Evolutionary conservation across 495 filamentous ascomycete species (phyloP), one percentile per base, ranked within the genome.

Genomic region (Penicillium paxilli): DNA sequence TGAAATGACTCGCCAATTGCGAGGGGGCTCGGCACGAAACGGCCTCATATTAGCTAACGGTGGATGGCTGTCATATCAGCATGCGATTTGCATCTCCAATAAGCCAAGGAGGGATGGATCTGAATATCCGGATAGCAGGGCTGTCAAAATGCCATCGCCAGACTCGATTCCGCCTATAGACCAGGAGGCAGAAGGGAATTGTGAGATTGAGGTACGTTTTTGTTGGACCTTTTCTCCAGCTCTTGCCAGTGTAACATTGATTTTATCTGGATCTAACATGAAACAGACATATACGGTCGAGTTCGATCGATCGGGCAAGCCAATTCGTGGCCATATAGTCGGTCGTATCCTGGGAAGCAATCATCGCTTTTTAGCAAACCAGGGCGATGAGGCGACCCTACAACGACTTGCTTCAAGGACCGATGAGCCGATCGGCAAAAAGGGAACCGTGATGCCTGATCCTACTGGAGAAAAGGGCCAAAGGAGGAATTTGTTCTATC

Each of bases 41-140:
- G 81, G 78, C 2, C 63, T 84, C 0, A 68, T 83, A 3, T 68
- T 83, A n/a, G 78, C 78, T 4, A 84, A 83, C 55, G 81, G 81
- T 7, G 81, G 81, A 0, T 64, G 78, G 16, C 51, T 80, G 11
- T 81, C 80, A 0, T 79, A 84, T 51, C 80, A 83, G 54, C 70
- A 82, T 55, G 76, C 72, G 6, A 60, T 84, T 8, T 77, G 75
- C 54, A 62, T 84, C 3, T 81, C 78, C 1, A 66, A 51, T 0
- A 42, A 60, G 23, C 77, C 77, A 5, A 69, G 73, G 28, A 51
- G 46, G 6, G 65, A 72, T 20, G 63, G 59, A 11, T 51, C 45
- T 2, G 51, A 35, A 1, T 82, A 83, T 58, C 78, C 80, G 2
- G 54, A 59, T 16, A 49, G 55, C 24, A 75, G 76, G 32, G 61